These are phyloP conservation scores for Aspergillus tanneri DNA, from an alignment of 2,329 filamentous ascomycete genomes.

Conservation along the genomic window DNA sequence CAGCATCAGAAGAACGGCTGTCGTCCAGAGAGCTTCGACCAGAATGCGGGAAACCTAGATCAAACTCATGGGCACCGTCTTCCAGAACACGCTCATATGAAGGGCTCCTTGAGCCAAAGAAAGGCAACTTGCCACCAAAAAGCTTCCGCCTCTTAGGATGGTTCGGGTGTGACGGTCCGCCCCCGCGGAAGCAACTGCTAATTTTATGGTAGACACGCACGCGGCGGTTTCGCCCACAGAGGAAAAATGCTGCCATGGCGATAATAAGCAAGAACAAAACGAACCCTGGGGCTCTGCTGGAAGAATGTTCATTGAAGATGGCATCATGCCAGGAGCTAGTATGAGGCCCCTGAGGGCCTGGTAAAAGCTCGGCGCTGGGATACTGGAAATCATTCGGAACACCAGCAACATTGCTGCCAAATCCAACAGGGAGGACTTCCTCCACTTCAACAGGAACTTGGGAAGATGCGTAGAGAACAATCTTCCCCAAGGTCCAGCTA, in stretches of 20 bases:
- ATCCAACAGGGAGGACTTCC: slow-evolving; percentile 75
- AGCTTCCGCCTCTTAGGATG: slow-evolving; percentile 56
- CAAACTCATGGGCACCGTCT: slow-evolving; percentile 73
- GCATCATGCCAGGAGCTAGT: slow-evolving; percentile 59
- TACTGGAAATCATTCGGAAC: slow-evolving; percentile 79
- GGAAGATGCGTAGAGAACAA: slow-evolving; percentile 89
- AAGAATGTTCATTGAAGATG: slow-evolving; percentile 65
- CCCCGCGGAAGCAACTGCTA: slow-evolving; percentile 34
- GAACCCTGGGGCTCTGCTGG: slow-evolving; percentile 70
- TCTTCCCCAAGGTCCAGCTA: slow-evolving; percentile 96
- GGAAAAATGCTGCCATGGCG: slow-evolving; percentile 66
- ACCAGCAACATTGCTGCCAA: slow-evolving; percentile 75
- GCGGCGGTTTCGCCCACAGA: slow-evolving; percentile 77
- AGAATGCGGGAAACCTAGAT: slow-evolving; percentile 66
- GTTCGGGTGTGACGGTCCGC: slow-evolving; percentile 33
- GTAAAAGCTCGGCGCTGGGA: slow-evolving; percentile 51
- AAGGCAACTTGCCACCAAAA: slow-evolving; percentile 56
- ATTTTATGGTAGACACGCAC: slow-evolving; percentile 60
- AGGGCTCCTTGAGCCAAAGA: slow-evolving; percentile 36
- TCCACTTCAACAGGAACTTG: slow-evolving; percentile 69
- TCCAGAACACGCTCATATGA: slow-evolving; percentile 84
- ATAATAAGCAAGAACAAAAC: slow-evolving; percentile 75
- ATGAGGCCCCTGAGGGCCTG: slow-evolving; percentile 31
- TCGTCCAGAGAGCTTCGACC: slow-evolving; percentile 56
- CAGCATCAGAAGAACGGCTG: slow-evolving; percentile 60